phyloP scores from a whole-genome alignment of 805 yeast genomes.

The Ogataea methylovora region DNA sequence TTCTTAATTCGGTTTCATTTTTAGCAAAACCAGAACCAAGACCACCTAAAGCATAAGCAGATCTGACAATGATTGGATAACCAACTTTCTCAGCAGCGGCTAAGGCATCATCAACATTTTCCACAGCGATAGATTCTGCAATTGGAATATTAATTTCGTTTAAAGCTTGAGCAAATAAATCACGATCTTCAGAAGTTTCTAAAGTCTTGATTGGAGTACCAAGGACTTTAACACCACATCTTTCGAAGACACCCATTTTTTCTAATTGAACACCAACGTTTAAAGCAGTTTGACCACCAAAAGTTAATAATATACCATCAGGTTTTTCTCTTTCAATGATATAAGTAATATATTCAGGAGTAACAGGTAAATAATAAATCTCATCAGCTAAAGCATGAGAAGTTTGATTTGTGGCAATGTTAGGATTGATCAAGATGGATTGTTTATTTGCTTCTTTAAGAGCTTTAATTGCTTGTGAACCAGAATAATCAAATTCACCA shows the following conservation, averaged over 20 bases:
- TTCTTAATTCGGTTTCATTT: constrained; percentile 72
- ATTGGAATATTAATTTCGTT: constrained; percentile 93
- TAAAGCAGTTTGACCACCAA: constrained; percentile 98
- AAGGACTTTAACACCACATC: constrained; percentile 86
- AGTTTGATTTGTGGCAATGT: constrained; percentile 95
- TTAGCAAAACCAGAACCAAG: constrained; percentile 95
- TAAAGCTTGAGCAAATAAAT: constrained; percentile 88
- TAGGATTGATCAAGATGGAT: constrained; percentile 87
- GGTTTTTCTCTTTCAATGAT: constrained; percentile 95
- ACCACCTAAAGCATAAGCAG: constrained; percentile 97
- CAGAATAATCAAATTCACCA: constrained; percentile 95
- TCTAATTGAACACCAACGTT: constrained; percentile 94
- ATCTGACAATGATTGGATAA: constrained; percentile 94
- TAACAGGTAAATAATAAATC: constrained; percentile 91
- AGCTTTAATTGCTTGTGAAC: constrained; percentile 97
- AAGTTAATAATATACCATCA: constrained; percentile 90
- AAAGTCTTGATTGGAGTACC: constrained; percentile 97
- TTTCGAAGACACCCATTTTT: constrained; percentile 87
- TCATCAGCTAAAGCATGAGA: constrained; percentile 94
- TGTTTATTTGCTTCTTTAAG: constrained; percentile 81
- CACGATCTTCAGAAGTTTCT: constrained; percentile 97
- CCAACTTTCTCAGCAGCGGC: constrained; percentile 85
- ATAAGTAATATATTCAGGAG: constrained; percentile 92
- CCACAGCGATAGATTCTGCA: constrained; percentile 95
- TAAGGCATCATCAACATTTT: constrained; percentile 86